Base-by-base conservation (phyloP, 306 rosid species). In the Vachellia collinsii region DNA sequence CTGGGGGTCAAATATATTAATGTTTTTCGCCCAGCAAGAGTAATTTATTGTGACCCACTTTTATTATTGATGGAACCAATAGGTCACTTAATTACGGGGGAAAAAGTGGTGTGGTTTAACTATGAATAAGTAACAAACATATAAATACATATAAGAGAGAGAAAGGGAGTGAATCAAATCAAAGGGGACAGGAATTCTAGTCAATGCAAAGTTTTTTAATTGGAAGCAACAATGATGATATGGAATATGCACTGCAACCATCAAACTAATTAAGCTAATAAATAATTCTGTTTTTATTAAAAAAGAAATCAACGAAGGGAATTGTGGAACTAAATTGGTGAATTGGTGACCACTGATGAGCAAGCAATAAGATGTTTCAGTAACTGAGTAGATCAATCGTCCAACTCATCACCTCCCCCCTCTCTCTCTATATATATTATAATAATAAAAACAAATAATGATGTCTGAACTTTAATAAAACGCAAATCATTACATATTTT, bases 401-500 rank as follows among this genome's bases (percentile, higher is more conserved):
- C 76, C 83, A 6, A 44, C 75, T 44, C 38, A 11, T 6, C 39
- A 85, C 79, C 43, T 82, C 23, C 89, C 84, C 76, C 0, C n/a
- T n/a, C n/a, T n/a, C n/a, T 29, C 34, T 29, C 34, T 29, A 29
- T 29, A 29, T 29, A 2, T 29, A 29, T 29, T 29, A 2, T 29
- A 29, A 29, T 29, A 20, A 22, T 10, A 10, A 20, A 23, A 8
- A 59, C 10, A 22, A 4, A 10, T 59, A 59, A 89, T 88, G 86
- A 80, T 83, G 91, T 85, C 77, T 83, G 70, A 80, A 71, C 84
- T 82, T 74, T 79, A 62, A 72, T 85, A 68, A 81, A 84, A 68
- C 76, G 8, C 14, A 51, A 73, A 83, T 85, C 54, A 87, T 87
- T 54, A 59, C 82, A 37, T 47, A n/a, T 41, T 19, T 41, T 22